Conservation (phyloP, 2,329 filamentous ascomycete species). For the Diplodia scrobiculata region DNA sequence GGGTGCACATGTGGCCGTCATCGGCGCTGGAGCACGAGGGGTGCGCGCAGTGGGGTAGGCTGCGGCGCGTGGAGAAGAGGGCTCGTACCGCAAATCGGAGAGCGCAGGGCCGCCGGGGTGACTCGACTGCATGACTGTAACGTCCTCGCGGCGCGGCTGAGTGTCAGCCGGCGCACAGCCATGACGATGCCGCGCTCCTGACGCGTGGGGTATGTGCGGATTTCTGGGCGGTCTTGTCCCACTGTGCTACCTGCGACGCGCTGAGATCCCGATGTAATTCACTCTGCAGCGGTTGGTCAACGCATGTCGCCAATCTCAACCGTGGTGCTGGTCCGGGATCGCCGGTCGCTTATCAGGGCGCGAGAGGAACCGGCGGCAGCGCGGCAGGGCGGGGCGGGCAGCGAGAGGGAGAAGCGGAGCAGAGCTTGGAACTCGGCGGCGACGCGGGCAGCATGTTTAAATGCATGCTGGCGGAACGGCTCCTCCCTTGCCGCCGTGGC, state of each 20-base stretch:
- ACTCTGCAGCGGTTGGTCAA: constrained; percentile 2
- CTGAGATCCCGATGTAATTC: constrained; percentile 21
- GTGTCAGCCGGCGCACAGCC: constrained; percentile 18
- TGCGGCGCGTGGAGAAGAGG: not conserved
- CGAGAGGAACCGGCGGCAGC: not conserved
- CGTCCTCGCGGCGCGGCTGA: constrained; percentile 1
- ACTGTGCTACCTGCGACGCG: constrained; percentile 22
- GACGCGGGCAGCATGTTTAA: constrained; percentile 11
- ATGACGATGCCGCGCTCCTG: constrained; percentile 2
- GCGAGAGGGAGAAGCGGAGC: constrained; percentile 1
- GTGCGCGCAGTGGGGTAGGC: constrained; percentile 15
- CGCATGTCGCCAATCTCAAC: constrained; percentile 23
- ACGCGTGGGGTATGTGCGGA: constrained; percentile 6
- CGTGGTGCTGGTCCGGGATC: constrained; percentile 11
- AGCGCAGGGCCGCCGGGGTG: constrained; percentile 10
- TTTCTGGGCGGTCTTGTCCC: constrained; percentile 8
- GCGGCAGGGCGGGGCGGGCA: not conserved
- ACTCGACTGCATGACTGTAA: constrained; percentile 21
- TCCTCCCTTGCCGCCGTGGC: constrained; percentile 6
- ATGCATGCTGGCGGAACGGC: constrained; percentile 10
- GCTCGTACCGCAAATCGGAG: constrained; percentile 18
- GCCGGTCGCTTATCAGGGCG: constrained; percentile 17
- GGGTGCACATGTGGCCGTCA: constrained; percentile 15
- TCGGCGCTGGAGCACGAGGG: constrained; percentile 5
- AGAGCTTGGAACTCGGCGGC: not conserved